Percentiles rank a stretch among this genome's conserved stretches.
Conservation (phyloP, 805 yeast species). For the Clavispora phyllophila region DNA sequence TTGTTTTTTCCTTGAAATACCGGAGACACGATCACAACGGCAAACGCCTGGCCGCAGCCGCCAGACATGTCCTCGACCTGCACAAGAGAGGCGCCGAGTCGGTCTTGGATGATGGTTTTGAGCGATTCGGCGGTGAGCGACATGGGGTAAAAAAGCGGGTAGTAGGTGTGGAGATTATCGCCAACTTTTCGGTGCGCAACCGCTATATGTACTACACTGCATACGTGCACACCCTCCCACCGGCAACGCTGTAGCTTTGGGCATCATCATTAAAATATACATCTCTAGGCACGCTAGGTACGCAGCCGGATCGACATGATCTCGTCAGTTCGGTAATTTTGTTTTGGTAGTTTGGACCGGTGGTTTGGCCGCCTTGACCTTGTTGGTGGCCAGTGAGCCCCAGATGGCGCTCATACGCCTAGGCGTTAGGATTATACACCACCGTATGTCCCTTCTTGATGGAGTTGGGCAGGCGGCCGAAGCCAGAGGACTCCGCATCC, state of each 20-base stretch:
- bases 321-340: no score
- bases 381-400: no score
- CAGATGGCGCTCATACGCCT: no score
- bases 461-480: conserved; percentile 11
- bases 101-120: conserved; percentile 44
- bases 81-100: conserved; percentile 59
- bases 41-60: conserved; percentile 98
- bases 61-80: conserved; percentile 73
- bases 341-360: no score
- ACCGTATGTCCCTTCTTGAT: conserved; percentile 10
- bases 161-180: no score
- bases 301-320: no score
- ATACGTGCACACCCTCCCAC: background rate
- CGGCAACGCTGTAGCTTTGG: no score
- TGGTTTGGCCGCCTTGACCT: background rate
- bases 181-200: background rate
- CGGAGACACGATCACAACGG: conserved; percentile 76
- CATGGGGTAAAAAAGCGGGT: no score
- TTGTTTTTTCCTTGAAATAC: conserved; percentile 77
- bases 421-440: conserved; percentile 4
- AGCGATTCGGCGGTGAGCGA: conserved; percentile 38
- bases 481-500: conserved; percentile 3
- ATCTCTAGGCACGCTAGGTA: background rate
- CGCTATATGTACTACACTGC: background rate
- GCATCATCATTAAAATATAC: background rate